Base-by-base conservation (phyloP, 768 basidiomycete genomes). In the Rhodotorula taiwanensis region DNA sequence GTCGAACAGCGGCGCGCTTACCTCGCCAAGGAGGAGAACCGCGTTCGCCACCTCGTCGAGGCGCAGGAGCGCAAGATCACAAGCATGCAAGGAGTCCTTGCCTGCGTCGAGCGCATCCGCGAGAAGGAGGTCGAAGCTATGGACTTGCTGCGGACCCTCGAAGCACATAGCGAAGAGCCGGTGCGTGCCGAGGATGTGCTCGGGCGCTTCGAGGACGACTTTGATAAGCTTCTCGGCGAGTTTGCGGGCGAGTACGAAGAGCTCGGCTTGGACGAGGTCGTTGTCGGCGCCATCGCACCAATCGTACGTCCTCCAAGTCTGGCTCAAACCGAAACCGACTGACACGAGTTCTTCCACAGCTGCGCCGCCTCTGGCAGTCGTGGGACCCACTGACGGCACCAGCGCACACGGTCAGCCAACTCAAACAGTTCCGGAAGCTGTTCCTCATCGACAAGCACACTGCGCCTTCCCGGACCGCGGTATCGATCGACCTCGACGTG, bases 301-400 rank as follows among this genome's bases (percentile, higher is more conserved):
- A 76, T 83, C 20, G 84, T 85, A 67, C 70, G 82, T 0, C 1
- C 27, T 20, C 33, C 36, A 14, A 28, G 18, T 57, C 15, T 41
- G 36, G 1, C 20, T 13, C 21, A 20, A 3, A 11, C 2, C 27
- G 1, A 5, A 33, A n/a, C 60, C 62, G 45, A 43, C 31, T 3
- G 33, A n/a, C 8, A n/a, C n/a, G n/a, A 14, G 27, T 27, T 10
- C 34, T 44, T 21, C 27, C 55, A 49, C 72, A 84, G 83, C 76
- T 93, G 39, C 84, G 87, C 51, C 81, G 86, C 21, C 81, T 86
- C 76, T 81, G 89, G 34, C 76, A 83, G 1, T 80, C 79, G 33
- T 99, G 94, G 93, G 79, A 86, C 56, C 94, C 95, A 0, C 79
- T 99, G 16, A 79, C 85, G 59, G 80, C 88, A n/a, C 88, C 90